Evolutionary conservation across 2,329 filamentous ascomycete genomes (phyloP), one percentile per base, ranked within the genome.

Genomic region (Paecilomyces dactylethromorphus): DNA sequence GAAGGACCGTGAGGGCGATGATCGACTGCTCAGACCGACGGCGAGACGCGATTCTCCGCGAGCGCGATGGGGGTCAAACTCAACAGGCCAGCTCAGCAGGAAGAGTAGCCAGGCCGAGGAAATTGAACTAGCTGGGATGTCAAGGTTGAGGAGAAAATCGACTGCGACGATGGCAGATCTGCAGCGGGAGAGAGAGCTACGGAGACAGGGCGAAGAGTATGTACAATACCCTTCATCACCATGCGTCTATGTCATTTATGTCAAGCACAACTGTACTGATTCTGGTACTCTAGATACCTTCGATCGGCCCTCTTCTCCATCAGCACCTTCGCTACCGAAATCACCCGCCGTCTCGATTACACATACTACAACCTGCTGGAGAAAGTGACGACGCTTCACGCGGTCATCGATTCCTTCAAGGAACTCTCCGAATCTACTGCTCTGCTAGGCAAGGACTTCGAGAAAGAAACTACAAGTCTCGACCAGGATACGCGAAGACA

Each of bases 201-300:
- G 93, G 88, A 91, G 90, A 73, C 85, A 87, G 69, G 85, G 87
- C 59, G 90, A 92, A 66, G 85, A 86, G 70, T 92, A 85, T 71
- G 87, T 86, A 2, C 87, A 53, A 18, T 55, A 4, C 7, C 22
- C 7, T 29, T 29, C 26, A 50, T 53, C 21, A 33, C 52, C 2
- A 26, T 39, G 51, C 10, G 21, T n/a, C 21, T 60, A 29, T 45
- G n/a, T 29, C 53, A 26, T 52, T 24, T 35, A 31, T 18, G 12
- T 13, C 18, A 21, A 45, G 21, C 18, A 24, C 10, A 39, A 26
- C 21, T 26, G 15, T 52, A 29, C 50, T 52, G 50, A 52, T n/a
- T 29, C 15, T 24, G 3, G 55, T 53, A 32, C 31, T 53, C 55
- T 55, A 74, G 68, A 56, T 68, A 67, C 57, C 62, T 75, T 26